Evolutionary conservation across 2,329 filamentous ascomycete species (phyloP).

Genomic region (Fusarium sp.): DNA sequence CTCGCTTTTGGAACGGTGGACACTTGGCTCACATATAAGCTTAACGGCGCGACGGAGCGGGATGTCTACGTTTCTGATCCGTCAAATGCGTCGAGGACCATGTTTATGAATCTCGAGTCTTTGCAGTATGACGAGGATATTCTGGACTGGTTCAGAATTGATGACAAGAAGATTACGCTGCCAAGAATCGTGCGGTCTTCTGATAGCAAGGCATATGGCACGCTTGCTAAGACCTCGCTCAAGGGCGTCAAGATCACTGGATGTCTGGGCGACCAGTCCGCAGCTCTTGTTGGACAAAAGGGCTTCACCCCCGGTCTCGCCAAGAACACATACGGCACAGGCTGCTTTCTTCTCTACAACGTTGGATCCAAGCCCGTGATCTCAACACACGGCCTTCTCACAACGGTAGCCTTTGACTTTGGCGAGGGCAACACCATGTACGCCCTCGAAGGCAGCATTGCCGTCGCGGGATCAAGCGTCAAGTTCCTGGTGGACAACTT

Average conservation of each 20-base stretch:
- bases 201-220: slow-evolving; percentile 74
- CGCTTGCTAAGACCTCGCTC: slow-evolving; percentile 67
- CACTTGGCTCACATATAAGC: slow-evolving; percentile 81
- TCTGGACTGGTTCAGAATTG: slow-evolving; percentile 78
- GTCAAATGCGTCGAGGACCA: slow-evolving; percentile 82
- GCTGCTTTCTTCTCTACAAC: slow-evolving; percentile 86
- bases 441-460: slow-evolving; percentile 80
- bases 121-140: slow-evolving; percentile 78
- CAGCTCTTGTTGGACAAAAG: slow-evolving; percentile 81
- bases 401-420: slow-evolving; percentile 82
- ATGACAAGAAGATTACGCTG: slow-evolving; percentile 73
- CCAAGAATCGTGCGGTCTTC: slow-evolving; percentile 83
- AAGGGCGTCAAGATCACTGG: slow-evolving; percentile 77
- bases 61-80: slow-evolving; percentile 79
- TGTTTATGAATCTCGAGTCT: slow-evolving; percentile 86
- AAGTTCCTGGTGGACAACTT: slow-evolving; percentile 72
- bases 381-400: slow-evolving; percentile 78
- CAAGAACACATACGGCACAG: slow-evolving; percentile 89
- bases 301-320: slow-evolving; percentile 79
- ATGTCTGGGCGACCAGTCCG: slow-evolving; percentile 83
- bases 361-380: slow-evolving; percentile 82
- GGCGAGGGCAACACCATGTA: slow-evolving; percentile 74
- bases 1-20: slow-evolving; percentile 85
- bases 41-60: slow-evolving; percentile 74
- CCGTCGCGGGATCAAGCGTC: slow-evolving; percentile 78